These are phyloP conservation scores for Annulohypoxylon truncatum DNA, from an alignment of 2,329 filamentous ascomycete species.

Conservation along the genomic window DNA sequence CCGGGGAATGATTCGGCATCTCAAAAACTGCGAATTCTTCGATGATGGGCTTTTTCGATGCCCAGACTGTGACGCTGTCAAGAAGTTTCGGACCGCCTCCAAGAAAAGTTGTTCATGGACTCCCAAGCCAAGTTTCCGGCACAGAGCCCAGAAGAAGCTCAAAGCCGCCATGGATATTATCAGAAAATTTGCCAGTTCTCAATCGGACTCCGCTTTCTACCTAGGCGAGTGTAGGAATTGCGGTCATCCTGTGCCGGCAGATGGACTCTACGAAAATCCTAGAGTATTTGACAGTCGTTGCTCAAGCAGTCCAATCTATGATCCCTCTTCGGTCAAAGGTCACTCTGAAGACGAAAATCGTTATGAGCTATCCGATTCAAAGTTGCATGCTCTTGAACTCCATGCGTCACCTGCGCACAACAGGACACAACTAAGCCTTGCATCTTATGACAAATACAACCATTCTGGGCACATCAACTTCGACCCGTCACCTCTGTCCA, in stretches of 20 bases:
- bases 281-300: not conserved
- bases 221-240: not conserved
- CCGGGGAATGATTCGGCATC: conserved; percentile 39
- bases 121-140: conserved; percentile 17
- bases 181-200: conserved; percentile 10
- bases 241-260: not conserved
- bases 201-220: not conserved
- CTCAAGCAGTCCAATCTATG: no score
- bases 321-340: no score
- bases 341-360: not conserved
- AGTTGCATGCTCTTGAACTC: no score
- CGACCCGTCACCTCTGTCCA: not conserved
- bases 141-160: conserved; percentile 15
- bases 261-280: not conserved
- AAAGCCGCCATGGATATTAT: conserved; percentile 9
- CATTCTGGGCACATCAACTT: not conserved
- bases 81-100: conserved; percentile 27
- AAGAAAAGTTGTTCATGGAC: conserved; percentile 37
- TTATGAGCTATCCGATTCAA: not conserved
- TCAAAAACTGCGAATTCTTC: conserved; percentile 36
- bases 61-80: conserved; percentile 21
- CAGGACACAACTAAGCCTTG: no score
- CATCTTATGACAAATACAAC: not conserved
- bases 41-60: conserved; percentile 30
- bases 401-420: no score